Evolutionary conservation across 106 monocot species (phyloP), one percentile per base, ranked within the genome.

Genomic region (Dendrobium huoshanense): DNA sequence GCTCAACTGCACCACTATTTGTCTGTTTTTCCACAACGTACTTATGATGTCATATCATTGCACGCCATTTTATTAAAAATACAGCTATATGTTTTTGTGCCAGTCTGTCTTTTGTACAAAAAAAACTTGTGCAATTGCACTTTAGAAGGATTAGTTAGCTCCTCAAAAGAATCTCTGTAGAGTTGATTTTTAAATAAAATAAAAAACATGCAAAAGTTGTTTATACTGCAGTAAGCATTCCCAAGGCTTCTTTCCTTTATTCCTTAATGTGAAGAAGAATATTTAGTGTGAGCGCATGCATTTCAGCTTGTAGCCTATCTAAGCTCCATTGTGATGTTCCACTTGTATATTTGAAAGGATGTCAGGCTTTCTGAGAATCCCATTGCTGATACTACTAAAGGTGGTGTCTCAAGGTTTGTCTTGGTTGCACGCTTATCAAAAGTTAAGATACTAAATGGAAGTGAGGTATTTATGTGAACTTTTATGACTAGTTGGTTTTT

Each of bases 361-460:
- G 77, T 93, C 73, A 92, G 98, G 86, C 91, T 99, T 83, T 93
- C 98, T 83, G 95, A 88, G 48, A 99, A 99, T 89, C 98, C 98
- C 55, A 79, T 99, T 42, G 80, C 75, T 85, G 95, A 95, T 88
- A 89, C 87, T 42, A 80, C 82, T 75, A 93, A 86, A 88, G 93
- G 95, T 78, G 92, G 95, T 70, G 58, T 92, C 37, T 89, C 91
- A 80, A 91, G 98, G 70, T 99, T 89, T 89, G 85, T 88, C 76
- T 79, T 91, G 78, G 67, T 99, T 91, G 98, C 98, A 44, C 90
- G 95, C 45, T 82, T 99, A 44, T 81, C 88, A 73, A 99, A 99
- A 83, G 87, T 91, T 25, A 80, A 88, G 76, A 91, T 93, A 75
- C 83, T 99, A 49, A 99, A 99, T 86, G 98, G 98, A 20, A 99